Percentiles rank a stretch among this genome's conserved stretches.
Conservation (phyloP, 257 asterid species). For the Galeopsis tetrahit region DNA sequence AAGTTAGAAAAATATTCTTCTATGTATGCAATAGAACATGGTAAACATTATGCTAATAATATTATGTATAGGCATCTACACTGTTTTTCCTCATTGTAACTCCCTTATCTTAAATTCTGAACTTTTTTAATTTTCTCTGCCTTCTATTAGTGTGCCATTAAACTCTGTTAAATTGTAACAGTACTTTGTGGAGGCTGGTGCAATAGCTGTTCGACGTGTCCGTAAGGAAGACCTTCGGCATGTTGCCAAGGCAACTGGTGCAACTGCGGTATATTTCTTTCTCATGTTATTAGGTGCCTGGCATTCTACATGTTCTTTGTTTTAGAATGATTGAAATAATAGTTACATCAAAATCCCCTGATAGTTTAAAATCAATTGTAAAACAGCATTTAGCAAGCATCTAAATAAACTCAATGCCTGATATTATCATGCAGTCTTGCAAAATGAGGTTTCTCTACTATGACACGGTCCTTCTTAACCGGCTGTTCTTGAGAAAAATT, state of each 20-base stretch:
- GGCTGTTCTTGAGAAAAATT: neutral
- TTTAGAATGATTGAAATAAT: neutral
- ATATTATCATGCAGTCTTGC: neutral
- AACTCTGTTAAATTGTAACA: conserved; percentile 38
- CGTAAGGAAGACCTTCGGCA: conserved; percentile 93
- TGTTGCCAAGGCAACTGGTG: conserved; percentile 96
- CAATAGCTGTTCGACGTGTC: conserved; percentile 92
- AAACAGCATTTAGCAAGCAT: neutral
- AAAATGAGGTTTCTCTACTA: neutral
- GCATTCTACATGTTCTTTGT: conserved; percentile 2
- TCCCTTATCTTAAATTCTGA: neutral
- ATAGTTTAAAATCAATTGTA: neutral
- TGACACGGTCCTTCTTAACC: neutral
- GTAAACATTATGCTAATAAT: conserved; percentile 1
- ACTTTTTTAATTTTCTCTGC: conserved; percentile 7
- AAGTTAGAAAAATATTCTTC: conserved; percentile 6
- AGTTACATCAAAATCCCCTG: neutral
- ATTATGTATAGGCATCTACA: conserved; percentile 2
- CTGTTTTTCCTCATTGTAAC: neutral
- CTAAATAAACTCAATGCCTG: neutral
- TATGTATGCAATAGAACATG: neutral
- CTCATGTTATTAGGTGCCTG: conserved; percentile 48
- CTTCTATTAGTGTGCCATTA: neutral
- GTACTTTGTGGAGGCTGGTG: conserved; percentile 97
- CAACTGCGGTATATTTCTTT: conserved; percentile 66